Evolutionary conservation across 805 yeast species (phyloP), one percentile per base, ranked within the genome.

Genomic region (Ogataea haglerorum): DNA sequence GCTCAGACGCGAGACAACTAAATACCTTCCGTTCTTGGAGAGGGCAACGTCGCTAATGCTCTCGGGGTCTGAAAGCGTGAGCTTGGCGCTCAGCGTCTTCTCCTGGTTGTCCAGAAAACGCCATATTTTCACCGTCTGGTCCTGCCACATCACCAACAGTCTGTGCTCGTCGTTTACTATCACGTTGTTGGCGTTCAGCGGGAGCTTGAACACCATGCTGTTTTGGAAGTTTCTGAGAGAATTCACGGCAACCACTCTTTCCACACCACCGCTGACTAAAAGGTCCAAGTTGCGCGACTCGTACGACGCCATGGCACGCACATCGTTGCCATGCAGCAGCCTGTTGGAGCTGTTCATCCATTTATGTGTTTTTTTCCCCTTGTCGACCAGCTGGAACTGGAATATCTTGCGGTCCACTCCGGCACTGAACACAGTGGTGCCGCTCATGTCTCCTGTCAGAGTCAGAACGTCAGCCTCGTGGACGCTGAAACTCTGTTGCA

Each of bases 341-440:
- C 96, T 74, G 61, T 81, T 86, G 39, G 80, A 75, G 47, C 80
- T 73, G 53, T 78, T 82, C 13, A 84, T 76, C 98, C 98, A 91
- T 56, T 80, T 79, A 29, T 65, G 49, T 5, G 53, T 33, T 16
- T 45, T 50, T n/a, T 60, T 53, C 5, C 63, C 63, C 30, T 58
- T 47, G 43, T 68, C 69, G 3, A 82, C 69, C 38, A 73, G 63
- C 45, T 72, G 69, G 61, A 83, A 86, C 54, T 81, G 84, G 57
- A 78, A 85, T 35, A 93, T 87, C 57, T 89, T 89, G 54, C 97
- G 75, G 61, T 93, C 99, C 34, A 93, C 89, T 53, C 99, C 97
- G 5, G 93, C 95, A 29, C 91, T 76, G 62, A 87, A 91, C 2
- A 93, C 69, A 29, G 74, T 71, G 23, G 78, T 76, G 51, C 85